A percentile compares a stretch with the other conserved stretches of the same genome.
Evolutionary conservation across 2,329 filamentous ascomycete genomes (phyloP).

Genomic region (Colletotrichum tamarilloi): DNA sequence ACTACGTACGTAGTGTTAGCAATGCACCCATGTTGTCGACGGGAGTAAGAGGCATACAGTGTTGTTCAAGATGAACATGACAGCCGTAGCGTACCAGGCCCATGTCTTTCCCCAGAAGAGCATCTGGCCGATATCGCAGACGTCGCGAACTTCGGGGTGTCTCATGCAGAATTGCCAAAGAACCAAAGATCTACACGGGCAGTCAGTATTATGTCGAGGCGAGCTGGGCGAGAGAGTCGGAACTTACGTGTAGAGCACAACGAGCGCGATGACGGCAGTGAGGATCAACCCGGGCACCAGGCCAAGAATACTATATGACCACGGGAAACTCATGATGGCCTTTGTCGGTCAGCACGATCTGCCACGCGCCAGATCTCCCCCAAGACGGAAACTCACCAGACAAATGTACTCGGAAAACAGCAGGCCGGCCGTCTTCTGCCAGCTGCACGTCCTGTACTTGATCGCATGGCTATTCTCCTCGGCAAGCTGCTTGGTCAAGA

Average conservation of each 20-base stretch:
- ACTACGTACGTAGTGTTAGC: constrained; percentile 1
- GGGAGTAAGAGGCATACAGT: constrained; percentile 55
- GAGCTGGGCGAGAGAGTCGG: constrained; percentile 33
- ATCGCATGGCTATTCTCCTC: constrained; percentile 83
- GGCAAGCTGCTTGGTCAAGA: constrained; percentile 76
- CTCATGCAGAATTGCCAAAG: constrained; percentile 89
- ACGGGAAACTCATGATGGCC: constrained; percentile 93
- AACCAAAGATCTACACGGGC: constrained; percentile 43
- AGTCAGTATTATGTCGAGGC: constrained; percentile 22
- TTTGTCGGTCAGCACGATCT: constrained; percentile 41
- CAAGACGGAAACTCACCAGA: constrained; percentile 25
- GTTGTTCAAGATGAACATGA: constrained; percentile 95
- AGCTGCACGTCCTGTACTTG: constrained; percentile 92
- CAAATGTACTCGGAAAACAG: constrained; percentile 93
- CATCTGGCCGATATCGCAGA: constrained; percentile 96
- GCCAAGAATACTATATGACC: constrained; percentile 89
- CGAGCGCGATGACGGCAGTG: constrained; percentile 79
- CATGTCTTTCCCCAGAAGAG: constrained; percentile 87
- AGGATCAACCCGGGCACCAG: constrained; percentile 86
- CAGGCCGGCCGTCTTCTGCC: constrained; percentile 92
- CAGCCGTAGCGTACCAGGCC: constrained; percentile 75
- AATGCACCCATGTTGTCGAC: too few relatives aligned
- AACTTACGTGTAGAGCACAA: constrained; percentile 82
- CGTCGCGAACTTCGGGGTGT: constrained; percentile 90
- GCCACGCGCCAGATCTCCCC: too few relatives aligned